Conservation (phyloP, 2,329 filamentous ascomycete species). For the Xylariaceae sp. region DNA sequence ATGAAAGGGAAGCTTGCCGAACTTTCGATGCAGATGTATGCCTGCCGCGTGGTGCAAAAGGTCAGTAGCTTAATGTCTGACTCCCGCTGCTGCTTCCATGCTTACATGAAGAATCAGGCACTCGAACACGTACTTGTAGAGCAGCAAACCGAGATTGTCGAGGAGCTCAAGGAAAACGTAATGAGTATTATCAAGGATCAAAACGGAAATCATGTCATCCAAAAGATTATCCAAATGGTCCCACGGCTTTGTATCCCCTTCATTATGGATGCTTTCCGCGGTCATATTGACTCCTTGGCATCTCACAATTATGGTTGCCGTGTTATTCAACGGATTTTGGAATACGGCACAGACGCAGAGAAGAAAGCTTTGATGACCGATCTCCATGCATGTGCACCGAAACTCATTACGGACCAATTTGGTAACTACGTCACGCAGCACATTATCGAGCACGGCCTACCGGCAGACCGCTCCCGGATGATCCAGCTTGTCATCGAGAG, state of each 20-base stretch:
- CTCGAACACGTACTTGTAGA: slow-evolving; percentile 88
- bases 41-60: slow-evolving; percentile 94
- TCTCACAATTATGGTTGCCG: slow-evolving; percentile 84
- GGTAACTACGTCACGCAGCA: slow-evolving; percentile 97
- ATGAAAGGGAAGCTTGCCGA: slow-evolving; percentile 83
- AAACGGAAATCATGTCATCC: slow-evolving; percentile 95
- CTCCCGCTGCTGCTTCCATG: neutral
- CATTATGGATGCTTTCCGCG: slow-evolving; percentile 75
- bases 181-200: slow-evolving; percentile 76
- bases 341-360: slow-evolving; percentile 70
- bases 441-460: slow-evolving; percentile 73
- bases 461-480: slow-evolving; percentile 67
- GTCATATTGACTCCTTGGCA: slow-evolving; percentile 69
- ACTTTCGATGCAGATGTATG: slow-evolving; percentile 85
- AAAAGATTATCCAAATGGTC: slow-evolving; percentile 83
- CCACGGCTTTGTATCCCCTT: slow-evolving; percentile 77
- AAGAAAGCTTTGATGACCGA: slow-evolving; percentile 71
- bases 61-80: slow-evolving; percentile 35
- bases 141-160: slow-evolving; percentile 79
- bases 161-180: slow-evolving; percentile 75
- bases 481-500: slow-evolving; percentile 69
- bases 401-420: slow-evolving; percentile 79
- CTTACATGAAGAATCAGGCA: slow-evolving; percentile 50
- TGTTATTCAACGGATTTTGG: slow-evolving; percentile 87
- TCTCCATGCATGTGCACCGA: slow-evolving; percentile 66